Conservation (phyloP, 75 land plant species). For the Picea sitchensis region DNA sequence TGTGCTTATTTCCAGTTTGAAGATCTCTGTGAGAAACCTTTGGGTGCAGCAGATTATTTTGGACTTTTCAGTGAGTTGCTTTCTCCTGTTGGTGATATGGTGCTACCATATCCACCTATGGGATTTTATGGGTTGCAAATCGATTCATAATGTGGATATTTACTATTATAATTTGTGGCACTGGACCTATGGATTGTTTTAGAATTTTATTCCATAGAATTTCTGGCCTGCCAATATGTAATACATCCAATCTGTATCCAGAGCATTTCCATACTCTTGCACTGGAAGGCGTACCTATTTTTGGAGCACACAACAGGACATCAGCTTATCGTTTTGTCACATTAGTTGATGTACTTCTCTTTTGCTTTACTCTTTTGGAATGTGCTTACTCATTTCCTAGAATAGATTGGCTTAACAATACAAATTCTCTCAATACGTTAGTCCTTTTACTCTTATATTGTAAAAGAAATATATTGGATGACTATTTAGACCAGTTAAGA, state of each 20-base stretch:
- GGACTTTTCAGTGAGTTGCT: slow-evolving; percentile 86
- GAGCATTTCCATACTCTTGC: slow-evolving; percentile 89
- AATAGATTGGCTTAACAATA: neutral
- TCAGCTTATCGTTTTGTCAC: slow-evolving; percentile 97
- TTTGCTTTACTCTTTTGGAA: neutral
- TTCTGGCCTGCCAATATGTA: neutral
- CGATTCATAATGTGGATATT: neutral
- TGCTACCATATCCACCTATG: neutral
- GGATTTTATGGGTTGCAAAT: neutral
- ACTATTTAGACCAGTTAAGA: neutral
- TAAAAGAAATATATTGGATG: neutral
- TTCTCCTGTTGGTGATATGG: slow-evolving; percentile 1
- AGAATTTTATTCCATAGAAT: neutral
- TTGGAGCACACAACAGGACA: slow-evolving; percentile 79
- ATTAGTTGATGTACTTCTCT: slow-evolving; percentile 74
- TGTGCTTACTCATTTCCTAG: neutral
- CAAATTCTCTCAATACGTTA: neutral
- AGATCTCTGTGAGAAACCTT: slow-evolving; percentile 90
- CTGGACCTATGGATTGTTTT: neutral
- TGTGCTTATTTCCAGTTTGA: slow-evolving; percentile 93
- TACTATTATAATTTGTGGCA: neutral
- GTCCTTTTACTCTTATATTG: neutral
- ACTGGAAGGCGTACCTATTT: slow-evolving; percentile 80
- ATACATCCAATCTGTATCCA: slow-evolving; percentile 27
- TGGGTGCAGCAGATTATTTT: slow-evolving; percentile 97